Percentiles rank a stretch among this genome's conserved stretches.
Evolutionary conservation across 1,284 basidiomycete species (phyloP).

Genomic region (Anthracocystis panici-leucophaei): DNA sequence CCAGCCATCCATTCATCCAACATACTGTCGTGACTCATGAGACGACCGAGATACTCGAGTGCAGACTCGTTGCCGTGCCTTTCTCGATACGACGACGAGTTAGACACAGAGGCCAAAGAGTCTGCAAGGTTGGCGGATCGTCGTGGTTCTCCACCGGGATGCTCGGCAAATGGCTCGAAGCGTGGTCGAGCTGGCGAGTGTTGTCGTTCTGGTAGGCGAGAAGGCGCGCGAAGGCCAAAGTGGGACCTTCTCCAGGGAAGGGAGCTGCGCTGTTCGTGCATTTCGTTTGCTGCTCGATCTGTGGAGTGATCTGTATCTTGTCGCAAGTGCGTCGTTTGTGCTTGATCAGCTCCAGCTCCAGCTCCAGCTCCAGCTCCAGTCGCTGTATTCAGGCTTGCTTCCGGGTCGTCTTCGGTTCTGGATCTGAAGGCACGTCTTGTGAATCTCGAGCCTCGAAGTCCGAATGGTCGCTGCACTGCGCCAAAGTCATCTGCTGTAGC

Average conservation of each 20-base stretch:
- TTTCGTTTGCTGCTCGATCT: neutral
- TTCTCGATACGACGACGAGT: conserved; percentile 10
- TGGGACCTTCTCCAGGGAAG: conserved; percentile 20
- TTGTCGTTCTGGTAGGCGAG: conserved; percentile 11
- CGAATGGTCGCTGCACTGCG: conserved; percentile 13
- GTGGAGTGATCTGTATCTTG: neutral
- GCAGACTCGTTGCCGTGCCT: conserved; percentile 33
- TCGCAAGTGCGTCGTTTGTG: neutral
- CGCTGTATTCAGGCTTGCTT: neutral
- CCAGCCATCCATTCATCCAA: conserved; percentile 37
- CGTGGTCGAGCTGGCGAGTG: conserved; percentile 10
- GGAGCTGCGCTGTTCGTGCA: neutral
- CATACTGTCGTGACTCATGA: conserved; percentile 41
- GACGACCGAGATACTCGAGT: conserved; percentile 41
- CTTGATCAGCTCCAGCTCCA: neutral
- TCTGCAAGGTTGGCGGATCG: neutral
- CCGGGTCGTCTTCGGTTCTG: neutral
- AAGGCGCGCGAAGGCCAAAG: conserved; percentile 23
- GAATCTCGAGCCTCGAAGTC: conserved; percentile 7
- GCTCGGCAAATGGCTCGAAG: conserved; percentile 23
- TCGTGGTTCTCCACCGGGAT: neutral
- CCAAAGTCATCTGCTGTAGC: conserved; percentile 12
- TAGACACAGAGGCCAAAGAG: neutral
- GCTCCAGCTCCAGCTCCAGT: neutral
- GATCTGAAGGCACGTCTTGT: conserved; percentile 3